phyloP scores from a whole-genome alignment of 768 basidiomycete species.

The Mycena galopus region DNA sequence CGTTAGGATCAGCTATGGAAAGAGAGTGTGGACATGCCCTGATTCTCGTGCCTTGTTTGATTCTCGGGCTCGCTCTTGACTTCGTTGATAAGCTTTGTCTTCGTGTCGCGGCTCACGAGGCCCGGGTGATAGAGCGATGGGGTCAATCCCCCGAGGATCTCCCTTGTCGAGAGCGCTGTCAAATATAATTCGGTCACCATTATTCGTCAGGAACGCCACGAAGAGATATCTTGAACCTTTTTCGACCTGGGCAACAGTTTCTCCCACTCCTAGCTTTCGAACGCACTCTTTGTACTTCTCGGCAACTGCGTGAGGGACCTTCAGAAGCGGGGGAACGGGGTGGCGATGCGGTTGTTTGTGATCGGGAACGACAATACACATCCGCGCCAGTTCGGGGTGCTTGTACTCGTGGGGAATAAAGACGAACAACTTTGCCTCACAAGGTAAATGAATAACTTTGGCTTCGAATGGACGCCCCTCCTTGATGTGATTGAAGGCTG shows the following conservation, averaged over 20 bases:
- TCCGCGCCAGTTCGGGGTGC: conserved; percentile 20
- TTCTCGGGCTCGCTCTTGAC: conserved; percentile 19
- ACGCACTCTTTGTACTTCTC: conserved; percentile 16
- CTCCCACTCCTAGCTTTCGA: conserved; percentile 14
- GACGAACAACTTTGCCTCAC: conserved; percentile 8
- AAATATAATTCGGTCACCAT: conserved; percentile 1
- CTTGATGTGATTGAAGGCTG: conserved; percentile 23
- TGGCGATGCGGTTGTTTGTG: conserved; percentile 1
- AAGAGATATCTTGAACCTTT: conserved; percentile 6
- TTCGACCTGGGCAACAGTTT: conserved; percentile 24
- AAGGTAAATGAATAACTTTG: conserved; percentile 13
- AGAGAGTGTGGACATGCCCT: conserved; percentile 1
- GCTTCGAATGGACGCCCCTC: conserved; percentile 16
- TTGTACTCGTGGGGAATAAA: conserved; percentile 17
- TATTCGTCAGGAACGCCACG: not conserved
- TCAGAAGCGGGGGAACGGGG: conserved; percentile 10
- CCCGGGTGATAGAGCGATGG: conserved; percentile 18
- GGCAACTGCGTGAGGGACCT: conserved; percentile 5
- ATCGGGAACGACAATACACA: conserved; percentile 20
- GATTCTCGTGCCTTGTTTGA: conserved; percentile 18
- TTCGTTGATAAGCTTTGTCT: conserved; percentile 19
- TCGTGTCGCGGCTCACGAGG: conserved; percentile 16
- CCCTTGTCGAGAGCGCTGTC: conserved; percentile 14
- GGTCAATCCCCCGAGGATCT: conserved; percentile 21
- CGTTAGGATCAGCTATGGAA: conserved; percentile 7